Evolutionary conservation across 371 early-diverging fungal genomes (phyloP).

Genomic region (Rhizopus arrhizus): DNA sequence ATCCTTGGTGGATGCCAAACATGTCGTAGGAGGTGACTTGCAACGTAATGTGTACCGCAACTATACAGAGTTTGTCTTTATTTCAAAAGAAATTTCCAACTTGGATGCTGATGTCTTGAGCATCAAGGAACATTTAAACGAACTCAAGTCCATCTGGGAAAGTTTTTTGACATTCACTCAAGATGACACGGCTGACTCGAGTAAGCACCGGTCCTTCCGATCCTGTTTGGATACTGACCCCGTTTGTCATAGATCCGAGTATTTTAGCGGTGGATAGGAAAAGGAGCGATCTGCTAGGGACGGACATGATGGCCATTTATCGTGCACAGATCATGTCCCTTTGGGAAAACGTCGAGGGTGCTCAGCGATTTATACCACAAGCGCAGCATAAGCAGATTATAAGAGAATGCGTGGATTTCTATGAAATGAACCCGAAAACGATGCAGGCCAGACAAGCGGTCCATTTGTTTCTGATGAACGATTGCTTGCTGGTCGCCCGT

Average conservation of each 20-base stretch:
- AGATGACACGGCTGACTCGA: neutral
- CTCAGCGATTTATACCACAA: conserved; percentile 78
- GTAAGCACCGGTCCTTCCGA: too few relatives aligned
- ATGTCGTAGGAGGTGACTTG: conserved; percentile 77
- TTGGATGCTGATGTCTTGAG: conserved; percentile 74
- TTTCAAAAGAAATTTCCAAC: conserved; percentile 91
- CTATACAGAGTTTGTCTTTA: conserved; percentile 91
- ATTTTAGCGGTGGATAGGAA: conserved; percentile 31
- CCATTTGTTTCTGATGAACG: conserved; percentile 79
- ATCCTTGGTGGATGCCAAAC: conserved; percentile 73
- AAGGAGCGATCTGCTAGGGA: conserved; percentile 46
- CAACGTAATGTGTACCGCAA: conserved; percentile 92
- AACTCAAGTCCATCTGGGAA: conserved; percentile 68
- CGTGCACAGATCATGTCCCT: conserved; percentile 68
- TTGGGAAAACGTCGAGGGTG: conserved; percentile 80
- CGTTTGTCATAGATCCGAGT: neutral
- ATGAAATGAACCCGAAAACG: conserved; percentile 78
- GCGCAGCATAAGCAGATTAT: conserved; percentile 77
- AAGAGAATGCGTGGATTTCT: conserved; percentile 74
- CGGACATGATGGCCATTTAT: conserved; percentile 61
- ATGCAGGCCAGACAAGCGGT: conserved; percentile 76
- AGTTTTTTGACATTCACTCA: conserved; percentile 33
- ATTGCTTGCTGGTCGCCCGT: conserved; percentile 80
- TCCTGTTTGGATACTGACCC: neutral
- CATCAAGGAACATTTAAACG: conserved; percentile 69